Base-by-base conservation (phyloP, 306 rosid genomes). In the Ziziphus jujuba region DNA sequence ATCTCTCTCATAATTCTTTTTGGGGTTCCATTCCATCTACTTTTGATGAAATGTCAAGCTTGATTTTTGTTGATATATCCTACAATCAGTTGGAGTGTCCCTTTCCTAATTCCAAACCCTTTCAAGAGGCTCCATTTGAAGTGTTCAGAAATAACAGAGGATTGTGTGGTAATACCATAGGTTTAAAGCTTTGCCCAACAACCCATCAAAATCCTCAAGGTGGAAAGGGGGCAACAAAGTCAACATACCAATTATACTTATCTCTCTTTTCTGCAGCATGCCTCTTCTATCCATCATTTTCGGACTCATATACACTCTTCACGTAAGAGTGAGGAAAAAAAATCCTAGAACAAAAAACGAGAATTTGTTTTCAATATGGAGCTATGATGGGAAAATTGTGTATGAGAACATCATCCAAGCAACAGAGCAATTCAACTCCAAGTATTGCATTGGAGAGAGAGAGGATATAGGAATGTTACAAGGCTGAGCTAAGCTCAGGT, bases 51-150 rank as follows among this genome's bases (percentile, higher is more conserved):
- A 50, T 50, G 59, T 11, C 21, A 1, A 43, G 73, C 24, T 21
- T 69, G 66, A 0, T 16, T 44, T 7, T 7, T 47, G 23, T 69
- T 0, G 58, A 69, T 16, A 21, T 69, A 2, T 69, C 74, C 35
- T 47, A 69, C 56, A 69, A 69, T 21, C 74, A 15, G 24, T 59
- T 69, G 35, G 35, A 69, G 40, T 66, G 74, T 20, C 59, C 59
- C 21, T 14, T 69, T 22, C 66, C 74, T 15, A 13, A 69, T 23
- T 44, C 7, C 58, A 59, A 69, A 58, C 65, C 66, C 49, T 69
- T 69, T 59, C 57, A 31, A 31, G 44, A 58, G n/a, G 73, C 58
- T 47, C 43, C 16, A 0, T 7, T 0, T 19, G 8, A 63, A 45
- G 55, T 55, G 2, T 35, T 69, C 21, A 31, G 34, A 31, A 55